These are phyloP conservation scores for Penicillium sp. DNA, from an alignment of 2,329 filamentous ascomycete genomes.

Conservation along the genomic window DNA sequence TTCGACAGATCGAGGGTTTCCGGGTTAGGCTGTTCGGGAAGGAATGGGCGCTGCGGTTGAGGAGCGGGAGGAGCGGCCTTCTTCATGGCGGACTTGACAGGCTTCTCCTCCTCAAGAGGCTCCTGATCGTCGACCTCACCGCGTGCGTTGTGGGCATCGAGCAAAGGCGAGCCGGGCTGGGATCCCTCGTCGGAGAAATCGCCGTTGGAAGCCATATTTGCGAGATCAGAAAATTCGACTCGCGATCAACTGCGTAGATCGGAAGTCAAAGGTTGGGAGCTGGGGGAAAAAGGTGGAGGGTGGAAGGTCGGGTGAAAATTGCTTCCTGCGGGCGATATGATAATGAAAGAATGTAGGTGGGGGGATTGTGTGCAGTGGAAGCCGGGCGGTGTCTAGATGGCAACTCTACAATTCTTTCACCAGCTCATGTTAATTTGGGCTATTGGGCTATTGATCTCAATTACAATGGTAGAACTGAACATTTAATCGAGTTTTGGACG, in stretches of 20 bases:
- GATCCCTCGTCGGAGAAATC: conserved; percentile 58
- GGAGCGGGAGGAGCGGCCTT: conserved; percentile 59
- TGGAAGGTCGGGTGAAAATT: conserved; percentile 38
- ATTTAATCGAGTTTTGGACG: neutral
- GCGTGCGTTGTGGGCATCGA: conserved; percentile 55
- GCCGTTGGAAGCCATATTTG: conserved; percentile 58
- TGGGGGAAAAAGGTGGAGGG: conserved; percentile 3
- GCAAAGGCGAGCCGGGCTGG: conserved; percentile 55
- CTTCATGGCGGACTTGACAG: conserved; percentile 84
- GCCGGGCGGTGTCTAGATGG: conserved; percentile 33
- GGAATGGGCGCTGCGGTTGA: conserved; percentile 61
- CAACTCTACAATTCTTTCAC: conserved; percentile 8
- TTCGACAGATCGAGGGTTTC: conserved; percentile 79
- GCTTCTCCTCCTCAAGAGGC: conserved; percentile 65
- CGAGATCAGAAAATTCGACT: conserved; percentile 25
- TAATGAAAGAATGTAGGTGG: conserved; percentile 35
- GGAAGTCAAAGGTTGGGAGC: conserved; percentile 16
- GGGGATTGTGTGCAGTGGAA: conserved; percentile 41
- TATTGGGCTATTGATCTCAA: neutral
- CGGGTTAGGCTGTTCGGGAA: conserved; percentile 92
- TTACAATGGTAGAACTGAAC: neutral
- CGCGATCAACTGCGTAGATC: conserved; percentile 15
- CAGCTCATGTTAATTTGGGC: neutral
- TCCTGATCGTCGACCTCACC: conserved; percentile 77
- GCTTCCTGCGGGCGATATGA: conserved; percentile 38